These are phyloP conservation scores for Dalechampia spathulata DNA, from an alignment of 441 rosid species.

Conservation along the genomic window DNA sequence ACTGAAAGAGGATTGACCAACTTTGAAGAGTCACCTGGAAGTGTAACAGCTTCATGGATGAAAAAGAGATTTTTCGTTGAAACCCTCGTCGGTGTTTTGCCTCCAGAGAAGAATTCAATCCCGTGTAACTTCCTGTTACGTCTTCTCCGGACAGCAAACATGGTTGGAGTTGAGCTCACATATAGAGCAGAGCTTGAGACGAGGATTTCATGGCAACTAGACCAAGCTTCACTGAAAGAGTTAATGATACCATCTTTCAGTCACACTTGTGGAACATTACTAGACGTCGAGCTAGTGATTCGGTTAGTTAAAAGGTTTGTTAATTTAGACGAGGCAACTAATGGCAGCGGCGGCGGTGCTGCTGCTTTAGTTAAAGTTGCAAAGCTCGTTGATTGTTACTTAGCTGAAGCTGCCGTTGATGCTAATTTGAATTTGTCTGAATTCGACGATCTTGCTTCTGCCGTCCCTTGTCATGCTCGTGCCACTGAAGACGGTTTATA, in stretches of 20 bases:
- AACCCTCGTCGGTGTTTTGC: conserved; percentile 70
- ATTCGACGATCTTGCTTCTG: conserved; percentile 49
- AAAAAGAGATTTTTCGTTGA: conserved; percentile 70
- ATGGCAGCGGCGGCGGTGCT: conserved; percentile 16
- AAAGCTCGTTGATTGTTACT: conserved; percentile 64
- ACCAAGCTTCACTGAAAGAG: conserved; percentile 75
- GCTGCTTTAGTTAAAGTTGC: conserved; percentile 57
- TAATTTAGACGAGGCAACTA: no score
- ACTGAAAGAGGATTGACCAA: conserved; percentile 15
- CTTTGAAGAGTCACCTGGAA: conserved; percentile 32
- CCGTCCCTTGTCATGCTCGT: conserved; percentile 70
- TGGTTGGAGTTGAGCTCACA: conserved; percentile 49
- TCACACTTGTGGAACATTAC: conserved; percentile 60
- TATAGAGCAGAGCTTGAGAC: conserved; percentile 62
- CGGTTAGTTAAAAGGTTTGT: conserved; percentile 57
- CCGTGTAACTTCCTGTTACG: conserved; percentile 76
- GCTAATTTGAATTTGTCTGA: conserved; percentile 37
- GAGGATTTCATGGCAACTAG: conserved; percentile 70
- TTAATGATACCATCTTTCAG: conserved; percentile 86
- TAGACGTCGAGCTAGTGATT: conserved; percentile 62
- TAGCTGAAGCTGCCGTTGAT: conserved; percentile 70
- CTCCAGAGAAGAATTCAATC: conserved; percentile 70
- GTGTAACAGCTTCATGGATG: conserved; percentile 59
- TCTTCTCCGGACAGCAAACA: conserved; percentile 67
- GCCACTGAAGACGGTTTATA: conserved; percentile 62